Conservation (phyloP, 495 filamentous ascomycete species). For the Talaromyces adpressus region DNA sequence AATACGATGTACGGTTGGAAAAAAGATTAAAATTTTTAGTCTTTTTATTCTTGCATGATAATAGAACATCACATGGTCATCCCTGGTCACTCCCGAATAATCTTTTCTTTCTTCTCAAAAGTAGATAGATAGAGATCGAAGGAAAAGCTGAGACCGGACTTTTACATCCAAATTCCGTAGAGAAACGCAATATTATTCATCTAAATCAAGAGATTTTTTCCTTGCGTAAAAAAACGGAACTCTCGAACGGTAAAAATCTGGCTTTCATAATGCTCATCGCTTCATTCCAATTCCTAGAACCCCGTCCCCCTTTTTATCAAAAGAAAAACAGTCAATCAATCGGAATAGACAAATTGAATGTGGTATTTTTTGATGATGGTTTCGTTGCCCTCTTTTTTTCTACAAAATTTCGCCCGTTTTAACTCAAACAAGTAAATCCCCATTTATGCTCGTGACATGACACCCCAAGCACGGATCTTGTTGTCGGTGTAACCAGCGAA, state of each 20-base stretch:
- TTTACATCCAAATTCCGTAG: background rate
- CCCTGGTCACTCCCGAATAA: background rate
- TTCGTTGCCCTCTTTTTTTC: background rate
- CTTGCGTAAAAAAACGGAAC: background rate
- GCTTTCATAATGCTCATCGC: constrained; percentile 11
- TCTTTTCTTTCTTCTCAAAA: background rate
- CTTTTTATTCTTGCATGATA: constrained; percentile 6
- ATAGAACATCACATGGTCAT: constrained; percentile 5
- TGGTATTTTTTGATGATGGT: constrained; percentile 5
- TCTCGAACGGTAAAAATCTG: background rate
- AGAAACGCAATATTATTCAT: background rate
- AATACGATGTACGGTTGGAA: background rate
- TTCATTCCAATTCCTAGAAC: constrained; percentile 8
- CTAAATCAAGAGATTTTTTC: too few species aligned
- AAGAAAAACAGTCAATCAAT: constrained; percentile 6
- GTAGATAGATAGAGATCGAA: background rate
- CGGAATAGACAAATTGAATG: constrained; percentile 9
- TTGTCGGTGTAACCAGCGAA: constrained; percentile 99
- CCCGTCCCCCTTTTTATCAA: background rate
- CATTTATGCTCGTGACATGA: constrained; percentile 63
- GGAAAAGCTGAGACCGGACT: background rate
- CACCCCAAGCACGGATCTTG: constrained; percentile 98
- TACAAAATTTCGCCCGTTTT: background rate
- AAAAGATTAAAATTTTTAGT: constrained; percentile 1
- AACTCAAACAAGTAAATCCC: background rate